Base-by-base conservation (phyloP, 2,329 filamentous ascomycete species). In the Verruconis gallopava region DNA sequence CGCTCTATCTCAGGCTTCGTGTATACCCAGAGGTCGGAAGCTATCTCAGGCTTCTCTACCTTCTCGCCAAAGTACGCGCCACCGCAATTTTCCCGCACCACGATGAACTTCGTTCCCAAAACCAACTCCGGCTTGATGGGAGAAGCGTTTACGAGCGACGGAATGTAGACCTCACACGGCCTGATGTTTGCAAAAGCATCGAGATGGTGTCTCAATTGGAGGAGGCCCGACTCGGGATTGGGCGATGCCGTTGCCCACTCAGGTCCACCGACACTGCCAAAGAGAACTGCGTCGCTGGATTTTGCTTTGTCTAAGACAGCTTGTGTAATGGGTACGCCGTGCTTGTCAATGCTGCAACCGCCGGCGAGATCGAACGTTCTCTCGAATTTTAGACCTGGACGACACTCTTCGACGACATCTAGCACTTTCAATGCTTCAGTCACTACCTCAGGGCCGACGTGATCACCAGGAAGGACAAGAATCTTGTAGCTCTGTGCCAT, bases 401-500 rank as follows among this genome's bases (percentile, higher is more conserved):
- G 43, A 17, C 21, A 17, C 12, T 45, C 44, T 44, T 55, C 51
- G 21, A 70, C 50, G 3, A 65, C 56, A 21, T 67, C 59, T 4
- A 72, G 59, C 9, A 69, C 61, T 47, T 64, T 65, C 37, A 68
- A 55, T 6, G 66, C 66, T 50, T 69, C 65, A 3, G 53, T 48
- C 40, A 68, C 60, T 22, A 70, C 59, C 50, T 71, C 85, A 4
- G 67, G 66, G 1, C 67, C 67, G 38, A 68, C 62, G 46, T 65
- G 62, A 48, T 69, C 66, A 28, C 66, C 65, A 0, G 64, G 60
- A 1, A 69, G 58, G 36, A 69, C 52, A n/a, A 69, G 56, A 40
- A 69, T 59, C 25, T 55, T 54, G 48, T 38, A 36, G 32, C 20
- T 15, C 33, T 30, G 40, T 36, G 32, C 18, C 11, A 28, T 18